Conservation (phyloP, 2,329 filamentous ascomycete species). For the Aspergillus glaucus region DNA sequence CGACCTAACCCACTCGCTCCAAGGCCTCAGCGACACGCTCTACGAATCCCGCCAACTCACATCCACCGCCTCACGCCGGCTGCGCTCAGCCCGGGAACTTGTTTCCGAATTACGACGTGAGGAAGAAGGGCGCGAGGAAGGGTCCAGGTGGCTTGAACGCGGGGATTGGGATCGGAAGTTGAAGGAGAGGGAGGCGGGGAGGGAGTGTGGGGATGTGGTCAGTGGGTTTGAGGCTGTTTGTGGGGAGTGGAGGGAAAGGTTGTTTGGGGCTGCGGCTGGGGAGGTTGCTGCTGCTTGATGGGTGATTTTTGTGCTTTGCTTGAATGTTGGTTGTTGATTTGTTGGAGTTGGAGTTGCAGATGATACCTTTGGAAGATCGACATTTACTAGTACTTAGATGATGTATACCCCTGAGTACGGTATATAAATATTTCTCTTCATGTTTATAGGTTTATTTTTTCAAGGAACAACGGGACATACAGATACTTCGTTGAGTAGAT, state of each 20-base stretch:
- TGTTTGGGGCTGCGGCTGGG: constrained; percentile 49
- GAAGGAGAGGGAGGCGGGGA: constrained; percentile 70
- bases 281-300: constrained; percentile 28
- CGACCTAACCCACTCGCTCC: constrained; percentile 72
- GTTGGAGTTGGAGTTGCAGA: neutral
- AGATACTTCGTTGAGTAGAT: no score
- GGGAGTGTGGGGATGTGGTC: constrained; percentile 79
- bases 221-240: constrained; percentile 89
- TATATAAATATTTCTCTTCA: no score
- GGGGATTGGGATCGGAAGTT: constrained; percentile 79
- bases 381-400: no score
- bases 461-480: no score
- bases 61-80: constrained; percentile 68
- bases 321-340: neutral
- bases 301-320: neutral
- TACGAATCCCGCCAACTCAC: constrained; percentile 92
- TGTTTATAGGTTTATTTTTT: no score
- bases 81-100: constrained; percentile 77
- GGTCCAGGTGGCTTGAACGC: constrained; percentile 70
- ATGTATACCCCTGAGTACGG: no score
- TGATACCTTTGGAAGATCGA: no score
- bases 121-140: constrained; percentile 74
- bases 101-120: constrained; percentile 80
- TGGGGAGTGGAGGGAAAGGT: constrained; percentile 70
- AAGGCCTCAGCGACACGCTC: constrained; percentile 80